Percentiles rank a stretch among this genome's conserved stretches.
Evolutionary conservation across 1,284 basidiomycete species (phyloP).

Genomic region (Prillingera fragicola): DNA sequence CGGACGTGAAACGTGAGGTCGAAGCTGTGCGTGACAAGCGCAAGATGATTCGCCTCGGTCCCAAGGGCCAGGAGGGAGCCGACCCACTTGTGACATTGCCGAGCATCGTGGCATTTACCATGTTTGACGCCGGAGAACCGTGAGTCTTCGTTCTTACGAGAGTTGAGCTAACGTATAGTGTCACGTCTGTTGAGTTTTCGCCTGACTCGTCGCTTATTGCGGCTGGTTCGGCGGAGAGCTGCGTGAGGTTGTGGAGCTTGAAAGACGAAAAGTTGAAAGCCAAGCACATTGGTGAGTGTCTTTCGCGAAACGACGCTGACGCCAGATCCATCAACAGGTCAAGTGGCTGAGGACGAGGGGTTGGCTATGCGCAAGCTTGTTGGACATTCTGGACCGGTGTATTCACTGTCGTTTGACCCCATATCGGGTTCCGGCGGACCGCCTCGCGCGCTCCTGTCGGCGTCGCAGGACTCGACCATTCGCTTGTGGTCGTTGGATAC

Average conservation of each 20-base stretch:
- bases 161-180: slow-evolving; percentile 50
- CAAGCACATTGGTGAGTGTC: slow-evolving; percentile 64
- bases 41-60: slow-evolving; percentile 82
- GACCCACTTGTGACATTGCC: slow-evolving; percentile 54
- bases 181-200: slow-evolving; percentile 84
- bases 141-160: slow-evolving; percentile 48
- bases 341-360: slow-evolving; percentile 63
- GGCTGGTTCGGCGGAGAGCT: slow-evolving; percentile 92
- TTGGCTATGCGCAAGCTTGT: slow-evolving; percentile 83
- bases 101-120: slow-evolving; percentile 85
- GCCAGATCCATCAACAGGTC: slow-evolving; percentile 26
- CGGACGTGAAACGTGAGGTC: slow-evolving; percentile 88
- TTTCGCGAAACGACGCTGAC: slow-evolving; percentile 1
- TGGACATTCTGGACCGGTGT: slow-evolving; percentile 94
- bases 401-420: slow-evolving; percentile 90
- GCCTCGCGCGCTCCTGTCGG: slow-evolving; percentile 81
- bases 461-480: slow-evolving; percentile 86
- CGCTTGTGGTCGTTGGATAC: slow-evolving; percentile 96
- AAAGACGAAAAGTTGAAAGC: slow-evolving; percentile 78
- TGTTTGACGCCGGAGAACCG: slow-evolving; percentile 88
- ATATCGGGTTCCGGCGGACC: slow-evolving; percentile 75
- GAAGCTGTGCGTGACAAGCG: slow-evolving; percentile 81
- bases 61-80: slow-evolving; percentile 35
- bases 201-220: slow-evolving; percentile 91
- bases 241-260: slow-evolving; percentile 88